Conservation (phyloP, 495 filamentous ascomycete genomes). For the Friedmanniomyces endolithicus region DNA sequence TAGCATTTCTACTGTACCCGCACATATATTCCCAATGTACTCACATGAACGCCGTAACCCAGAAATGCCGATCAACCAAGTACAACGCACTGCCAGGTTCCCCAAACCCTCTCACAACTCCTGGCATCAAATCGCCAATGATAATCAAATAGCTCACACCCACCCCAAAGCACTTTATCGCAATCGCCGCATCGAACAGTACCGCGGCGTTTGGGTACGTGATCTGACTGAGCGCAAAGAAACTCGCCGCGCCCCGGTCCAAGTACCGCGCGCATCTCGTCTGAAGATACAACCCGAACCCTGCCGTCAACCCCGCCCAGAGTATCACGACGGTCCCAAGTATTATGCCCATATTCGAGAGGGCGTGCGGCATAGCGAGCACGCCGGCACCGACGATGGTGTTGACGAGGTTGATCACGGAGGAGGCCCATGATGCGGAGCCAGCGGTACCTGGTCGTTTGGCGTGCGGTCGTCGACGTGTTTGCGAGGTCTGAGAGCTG, state of each 20-base stretch:
- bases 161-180: slow-evolving; percentile 95
- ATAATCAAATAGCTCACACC: slow-evolving; percentile 96
- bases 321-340: slow-evolving; percentile 73
- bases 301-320: slow-evolving; percentile 79
- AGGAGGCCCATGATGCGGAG: slow-evolving; percentile 77
- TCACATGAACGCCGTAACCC: slow-evolving; percentile 95
- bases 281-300: slow-evolving; percentile 90
- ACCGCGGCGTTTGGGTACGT: slow-evolving; percentile 96
- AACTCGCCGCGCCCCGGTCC: slow-evolving; percentile 67
- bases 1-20: not conserved
- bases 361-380: slow-evolving; percentile 83
- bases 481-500: slow-evolving; percentile 14
- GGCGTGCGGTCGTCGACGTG: slow-evolving; percentile 30
- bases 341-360: slow-evolving; percentile 81
- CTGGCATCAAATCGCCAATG: slow-evolving; percentile 96
- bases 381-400: slow-evolving; percentile 93
- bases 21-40: slow-evolving; percentile 13
- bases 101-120: slow-evolving; percentile 66
- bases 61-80: slow-evolving; percentile 81
- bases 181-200: slow-evolving; percentile 89
- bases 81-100: slow-evolving; percentile 47
- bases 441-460: slow-evolving; percentile 42
- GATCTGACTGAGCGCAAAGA: slow-evolving; percentile 88
- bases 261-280: slow-evolving; percentile 83
- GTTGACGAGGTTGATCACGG: slow-evolving; percentile 89